These are phyloP conservation scores for Pseudopithomyces chartarum DNA, from an alignment of 2,329 filamentous ascomycete genomes.

Conservation along the genomic window DNA sequence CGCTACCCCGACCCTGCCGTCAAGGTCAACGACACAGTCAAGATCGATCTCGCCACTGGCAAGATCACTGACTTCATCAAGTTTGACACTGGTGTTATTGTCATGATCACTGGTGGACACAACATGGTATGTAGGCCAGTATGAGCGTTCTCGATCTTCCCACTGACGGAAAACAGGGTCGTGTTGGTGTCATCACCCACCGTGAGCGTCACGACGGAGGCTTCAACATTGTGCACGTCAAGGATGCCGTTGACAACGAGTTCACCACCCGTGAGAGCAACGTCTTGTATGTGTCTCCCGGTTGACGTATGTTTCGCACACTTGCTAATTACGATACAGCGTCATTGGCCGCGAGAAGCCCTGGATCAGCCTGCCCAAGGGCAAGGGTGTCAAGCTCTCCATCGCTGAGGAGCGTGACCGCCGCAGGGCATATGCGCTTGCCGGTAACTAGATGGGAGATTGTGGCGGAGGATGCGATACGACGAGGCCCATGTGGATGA, in stretches of 20 bases:
- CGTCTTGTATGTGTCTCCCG: slow-evolving; percentile 68
- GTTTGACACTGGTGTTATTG: slow-evolving; percentile 98
- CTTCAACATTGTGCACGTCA: slow-evolving; percentile 99
- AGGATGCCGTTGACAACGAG: slow-evolving; percentile 99
- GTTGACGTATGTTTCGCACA: background rate
- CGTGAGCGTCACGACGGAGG: slow-evolving; percentile 99
- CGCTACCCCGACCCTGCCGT: slow-evolving; percentile 97
- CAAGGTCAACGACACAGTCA: slow-evolving; percentile 99
- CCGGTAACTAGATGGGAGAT: slow-evolving; percentile 51
- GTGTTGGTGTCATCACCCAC: slow-evolving; percentile 99
- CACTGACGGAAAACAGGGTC: slow-evolving; percentile 59
- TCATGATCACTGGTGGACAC: slow-evolving; percentile 98
- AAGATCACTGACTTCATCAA: slow-evolving; percentile 98
- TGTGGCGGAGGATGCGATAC: slow-evolving; percentile 29
- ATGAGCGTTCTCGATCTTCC: background rate
- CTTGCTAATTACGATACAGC: slow-evolving; percentile 36
- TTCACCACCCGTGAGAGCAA: slow-evolving; percentile 99
- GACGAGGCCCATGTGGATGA: slow-evolving; percentile 34
- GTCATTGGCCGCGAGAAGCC: slow-evolving; percentile 98
- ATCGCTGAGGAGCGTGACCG: slow-evolving; percentile 99
- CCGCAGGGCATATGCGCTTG: slow-evolving; percentile 73
- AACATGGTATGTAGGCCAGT: slow-evolving; percentile 71
- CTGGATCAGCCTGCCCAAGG: slow-evolving; percentile 99
- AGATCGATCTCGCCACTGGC: slow-evolving; percentile 95
- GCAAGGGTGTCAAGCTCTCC: slow-evolving; percentile 97